A percentile compares a stretch with the other conserved stretches of the same genome.
Evolutionary conservation across 2,329 filamentous ascomycete species (phyloP).

Genomic region (Neonectria ditissima): DNA sequence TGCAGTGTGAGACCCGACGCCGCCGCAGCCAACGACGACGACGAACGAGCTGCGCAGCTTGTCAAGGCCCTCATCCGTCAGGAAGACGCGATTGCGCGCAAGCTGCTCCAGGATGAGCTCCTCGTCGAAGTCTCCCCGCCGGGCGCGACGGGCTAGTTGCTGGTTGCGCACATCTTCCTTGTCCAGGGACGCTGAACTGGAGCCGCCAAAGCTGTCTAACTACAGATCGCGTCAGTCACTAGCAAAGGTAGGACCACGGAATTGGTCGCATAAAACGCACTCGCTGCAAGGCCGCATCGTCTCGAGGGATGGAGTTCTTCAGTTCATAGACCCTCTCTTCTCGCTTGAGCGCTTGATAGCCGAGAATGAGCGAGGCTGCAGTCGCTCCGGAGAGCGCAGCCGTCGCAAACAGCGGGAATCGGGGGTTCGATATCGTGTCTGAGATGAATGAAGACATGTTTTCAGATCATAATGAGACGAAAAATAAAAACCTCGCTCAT

Average conservation of each 20-base stretch:
- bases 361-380: slow-evolving; percentile 70
- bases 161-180: slow-evolving; percentile 72
- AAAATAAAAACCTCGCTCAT: slow-evolving; percentile 4
- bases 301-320: slow-evolving; percentile 69
- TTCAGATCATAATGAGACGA: slow-evolving; percentile 34
- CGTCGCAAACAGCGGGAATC: slow-evolving; percentile 75
- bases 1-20: slow-evolving; percentile 92
- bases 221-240: slow-evolving; percentile 49
- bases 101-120: slow-evolving; percentile 95
- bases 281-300: slow-evolving; percentile 34
- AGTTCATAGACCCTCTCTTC: slow-evolving; percentile 66
- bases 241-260: too few species aligned
- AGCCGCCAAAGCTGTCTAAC: slow-evolving; percentile 72
- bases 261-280: slow-evolving; percentile 28
- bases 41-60: slow-evolving; percentile 87
- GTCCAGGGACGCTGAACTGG: slow-evolving; percentile 60
- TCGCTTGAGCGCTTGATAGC: slow-evolving; percentile 70
- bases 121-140: slow-evolving; percentile 73
- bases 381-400: slow-evolving; percentile 74
- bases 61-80: slow-evolving; percentile 82
- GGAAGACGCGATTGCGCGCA: slow-evolving; percentile 90
- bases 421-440: slow-evolving; percentile 58
- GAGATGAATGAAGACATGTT: slow-evolving; percentile 59
- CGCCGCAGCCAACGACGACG: slow-evolving; percentile 91
- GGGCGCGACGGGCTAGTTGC: slow-evolving; percentile 69